Evolutionary conservation across 495 filamentous ascomycete genomes (phyloP), one percentile per base, ranked within the genome.

Genomic region (Beverwykella pulmonaria): DNA sequence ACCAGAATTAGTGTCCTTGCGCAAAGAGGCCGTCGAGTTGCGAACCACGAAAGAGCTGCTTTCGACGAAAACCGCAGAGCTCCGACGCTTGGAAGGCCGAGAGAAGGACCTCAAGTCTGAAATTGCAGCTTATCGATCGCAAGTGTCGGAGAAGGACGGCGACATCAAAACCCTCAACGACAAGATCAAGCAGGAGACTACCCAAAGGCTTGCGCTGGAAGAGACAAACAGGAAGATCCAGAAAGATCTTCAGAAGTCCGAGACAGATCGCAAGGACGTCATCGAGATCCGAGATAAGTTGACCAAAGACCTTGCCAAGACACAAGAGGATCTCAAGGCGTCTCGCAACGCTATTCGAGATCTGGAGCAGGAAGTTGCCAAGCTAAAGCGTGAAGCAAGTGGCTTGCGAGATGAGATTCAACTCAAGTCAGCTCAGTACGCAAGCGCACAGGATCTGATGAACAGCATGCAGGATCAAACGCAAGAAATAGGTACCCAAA

Each of bases 381-480:
- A 85, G 54, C 76, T 94, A 1, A 84, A 79, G 34, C 83, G 83
- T 36, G 88, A 95, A 48, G 82, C 87, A 5, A 80, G 78, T 1
- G 80, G 82, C n/a, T 78, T 94, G 47, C 82, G 86, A 32, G 92
- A 97, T 52, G 93, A 98, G 58, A 83, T 90, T 19, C 86, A 92
- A 69, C 79, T 96, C 32, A 96, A 92, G 80, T 86, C 86, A 0
- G 88, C 87, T n/a, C 92, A 97, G 75, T 89, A 93, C 70, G 84
- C 84, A 29, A 93, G 84, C 70, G 91, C 91, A 0, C 92, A 98
- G 76, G 89, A 86, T 63, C 74, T 96, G 48, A 88, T 97, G 76
- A 86, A 86, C 61, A 95, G 90, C 71, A 92, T 97, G 92, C 90
- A 92, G 59, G 92, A 97, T 71, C 92, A 98, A 76, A 88, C 87